These are phyloP conservation scores for Saturnispora ahearnii DNA, from an alignment of 805 yeast genomes.

Conservation along the genomic window DNA sequence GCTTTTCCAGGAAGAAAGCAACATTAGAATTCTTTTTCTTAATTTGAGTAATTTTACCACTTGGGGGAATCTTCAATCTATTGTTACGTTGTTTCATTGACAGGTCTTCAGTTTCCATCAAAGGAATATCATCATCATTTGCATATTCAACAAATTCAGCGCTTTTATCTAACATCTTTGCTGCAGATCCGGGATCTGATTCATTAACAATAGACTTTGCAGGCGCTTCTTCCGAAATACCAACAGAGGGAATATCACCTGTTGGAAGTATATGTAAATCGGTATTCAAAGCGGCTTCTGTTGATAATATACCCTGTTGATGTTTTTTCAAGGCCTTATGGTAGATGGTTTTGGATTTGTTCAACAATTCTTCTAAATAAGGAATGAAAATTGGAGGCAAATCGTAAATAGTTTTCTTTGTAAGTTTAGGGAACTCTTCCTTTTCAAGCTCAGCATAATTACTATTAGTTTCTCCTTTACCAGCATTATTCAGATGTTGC, in stretches of 20 bases:
- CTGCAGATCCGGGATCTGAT: neutral
- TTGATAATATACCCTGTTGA: conserved; percentile 15
- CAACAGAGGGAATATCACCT: neutral
- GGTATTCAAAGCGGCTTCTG: neutral
- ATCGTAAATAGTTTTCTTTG: conserved; percentile 39
- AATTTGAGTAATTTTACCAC: conserved; percentile 66
- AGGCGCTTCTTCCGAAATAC: neutral
- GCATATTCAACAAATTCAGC: conserved; percentile 18
- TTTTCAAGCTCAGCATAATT: conserved; percentile 61
- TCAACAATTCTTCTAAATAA: conserved; percentile 36
- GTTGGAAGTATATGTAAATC: neutral
- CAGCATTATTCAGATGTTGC: conserved; percentile 41
- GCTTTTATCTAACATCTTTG: neutral
- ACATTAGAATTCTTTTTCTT: conserved; percentile 54
- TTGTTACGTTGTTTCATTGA: conserved; percentile 69
- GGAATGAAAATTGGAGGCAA: conserved; percentile 54
- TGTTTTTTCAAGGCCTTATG: conserved; percentile 37
- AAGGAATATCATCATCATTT: conserved; percentile 35
- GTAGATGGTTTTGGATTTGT: conserved; percentile 34
- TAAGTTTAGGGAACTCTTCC: conserved; percentile 43
- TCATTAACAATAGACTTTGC: neutral
- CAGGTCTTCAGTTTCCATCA: conserved; percentile 77
- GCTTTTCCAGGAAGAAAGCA: conserved; percentile 46
- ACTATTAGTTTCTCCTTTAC: conserved; percentile 37
- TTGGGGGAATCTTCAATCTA: conserved; percentile 81